Base-by-base conservation (phyloP, 257 asterid genomes). In the Nicotiana sylvestris region DNA sequence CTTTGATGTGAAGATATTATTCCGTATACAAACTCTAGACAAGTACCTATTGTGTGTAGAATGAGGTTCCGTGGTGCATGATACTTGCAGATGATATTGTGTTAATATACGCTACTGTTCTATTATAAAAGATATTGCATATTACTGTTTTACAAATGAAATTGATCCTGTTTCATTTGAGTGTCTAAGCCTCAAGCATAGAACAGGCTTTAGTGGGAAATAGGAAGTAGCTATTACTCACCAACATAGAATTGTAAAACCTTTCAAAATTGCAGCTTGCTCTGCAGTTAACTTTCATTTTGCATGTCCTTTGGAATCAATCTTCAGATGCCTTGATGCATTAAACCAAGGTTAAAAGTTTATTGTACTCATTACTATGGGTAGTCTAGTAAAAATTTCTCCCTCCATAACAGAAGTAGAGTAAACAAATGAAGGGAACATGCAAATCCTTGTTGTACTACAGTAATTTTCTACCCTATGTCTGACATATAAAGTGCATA, bases 251-350 rank as follows among this genome's bases (percentile, higher is more conserved):
- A 72, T 72, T 72, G 79, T 46, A 72, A 72, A 46, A 56, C 61
- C 61, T 72, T 5, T 32, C 60, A 43, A 72, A 25, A 3, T 72
- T 46, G 39, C 58, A 21, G 78, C 61, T 72, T 21, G 39, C 61
- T 12, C 79, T 46, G 61, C 61, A 46, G 79, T 46, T 66, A 72
- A 46, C 9, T 25, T 72, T 46, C 61, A 46, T 72, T 46, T 72
- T 72, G 0, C 8, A 46, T 25, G 21, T 72, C 79, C 60, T 46
- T 43, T 46, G 25, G 13, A 25, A 25, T 49, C 61, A 46, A 46
- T 72, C 79, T 72, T 72, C 39, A 46, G 78, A 70, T 39, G 78
- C 58, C 33, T 43, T 37, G 77, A 68, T 68, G 55, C 77, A 68
- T 17, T 37, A 32, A 21, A 70, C 58, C 78, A 70, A 43, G 58